Percentiles rank a stretch among this genome's conserved stretches.
These are phyloP conservation scores for Scleroderma bovista DNA, from an alignment of 768 basidiomycete species.

Conservation along the genomic window DNA sequence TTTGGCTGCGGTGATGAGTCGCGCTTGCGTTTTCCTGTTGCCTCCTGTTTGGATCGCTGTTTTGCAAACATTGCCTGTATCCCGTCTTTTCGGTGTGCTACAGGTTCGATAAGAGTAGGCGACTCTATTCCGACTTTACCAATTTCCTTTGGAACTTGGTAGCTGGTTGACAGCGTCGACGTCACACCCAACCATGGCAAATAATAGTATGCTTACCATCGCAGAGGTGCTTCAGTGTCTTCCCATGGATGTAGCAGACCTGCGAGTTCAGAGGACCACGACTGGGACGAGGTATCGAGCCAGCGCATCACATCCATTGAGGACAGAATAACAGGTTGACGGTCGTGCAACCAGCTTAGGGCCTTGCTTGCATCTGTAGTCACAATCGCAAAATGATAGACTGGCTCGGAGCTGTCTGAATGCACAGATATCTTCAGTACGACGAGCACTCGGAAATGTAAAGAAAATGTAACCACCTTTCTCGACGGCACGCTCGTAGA, in stretches of 20 bases:
- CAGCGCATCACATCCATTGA: conserved; percentile 54
- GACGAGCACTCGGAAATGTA: not conserved
- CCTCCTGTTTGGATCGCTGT: conserved; percentile 35
- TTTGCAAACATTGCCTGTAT: conserved; percentile 79
- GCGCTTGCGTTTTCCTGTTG: conserved; percentile 25
- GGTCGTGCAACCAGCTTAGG: conserved; percentile 85
- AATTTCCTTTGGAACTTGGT: conserved; percentile 84
- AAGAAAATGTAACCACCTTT: conserved; percentile 41
- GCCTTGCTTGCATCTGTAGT: conserved; percentile 72
- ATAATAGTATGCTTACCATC: conserved; percentile 50
- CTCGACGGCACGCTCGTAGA: conserved; percentile 72
- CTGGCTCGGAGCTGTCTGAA: conserved; percentile 46
- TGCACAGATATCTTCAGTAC: not conserved
- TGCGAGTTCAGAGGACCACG: conserved; percentile 58
- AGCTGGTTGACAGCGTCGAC: conserved; percentile 41
- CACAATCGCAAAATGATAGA: conserved; percentile 86
- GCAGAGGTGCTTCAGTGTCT: conserved; percentile 44
- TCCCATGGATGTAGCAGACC: conserved; percentile 58
- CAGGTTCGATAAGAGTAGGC: conserved; percentile 73
- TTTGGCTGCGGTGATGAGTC: conserved; percentile 9
- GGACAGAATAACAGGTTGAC: conserved; percentile 79
- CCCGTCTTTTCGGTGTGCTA: conserved; percentile 76
- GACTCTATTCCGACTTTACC: conserved; percentile 88
- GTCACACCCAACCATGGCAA: not conserved
- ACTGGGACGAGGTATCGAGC: conserved; percentile 70